Conservation (phyloP, 441 rosid species). For the Arabidopsis lyrata region DNA sequence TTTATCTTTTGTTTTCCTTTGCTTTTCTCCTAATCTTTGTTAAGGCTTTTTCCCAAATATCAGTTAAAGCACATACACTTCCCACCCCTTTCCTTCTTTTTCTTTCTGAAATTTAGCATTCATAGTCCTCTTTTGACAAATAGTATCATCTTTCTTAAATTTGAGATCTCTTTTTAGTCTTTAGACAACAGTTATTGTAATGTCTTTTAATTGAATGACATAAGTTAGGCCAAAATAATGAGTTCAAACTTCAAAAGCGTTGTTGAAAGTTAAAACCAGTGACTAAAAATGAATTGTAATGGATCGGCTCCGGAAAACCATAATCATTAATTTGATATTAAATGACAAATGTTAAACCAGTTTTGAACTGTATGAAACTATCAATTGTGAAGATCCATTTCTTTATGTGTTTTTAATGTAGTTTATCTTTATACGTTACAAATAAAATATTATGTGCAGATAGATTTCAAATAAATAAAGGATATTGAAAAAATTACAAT, state of each 20-base stretch:
- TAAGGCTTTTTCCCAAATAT: background rate
- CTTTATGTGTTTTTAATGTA: background rate
- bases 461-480: background rate
- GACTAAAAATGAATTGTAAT: background rate
- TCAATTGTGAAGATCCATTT: background rate
- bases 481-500: background rate
- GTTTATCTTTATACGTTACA: background rate
- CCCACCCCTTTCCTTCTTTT: background rate
- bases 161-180: background rate
- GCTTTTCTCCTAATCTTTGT: background rate
- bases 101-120: background rate
- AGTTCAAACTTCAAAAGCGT: background rate
- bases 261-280: background rate
- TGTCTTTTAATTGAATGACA: background rate
- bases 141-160: background rate
- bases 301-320: background rate
- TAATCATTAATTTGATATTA: background rate
- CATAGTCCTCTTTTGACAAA: background rate
- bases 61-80: conserved; percentile 29
- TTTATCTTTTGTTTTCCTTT: background rate
- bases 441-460: background rate
- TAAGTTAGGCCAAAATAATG: background rate
- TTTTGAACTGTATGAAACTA: background rate
- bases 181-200: background rate
- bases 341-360: background rate